Conservation (phyloP, 1,284 basidiomycete species). For the Ceratobasidium sp. region DNA sequence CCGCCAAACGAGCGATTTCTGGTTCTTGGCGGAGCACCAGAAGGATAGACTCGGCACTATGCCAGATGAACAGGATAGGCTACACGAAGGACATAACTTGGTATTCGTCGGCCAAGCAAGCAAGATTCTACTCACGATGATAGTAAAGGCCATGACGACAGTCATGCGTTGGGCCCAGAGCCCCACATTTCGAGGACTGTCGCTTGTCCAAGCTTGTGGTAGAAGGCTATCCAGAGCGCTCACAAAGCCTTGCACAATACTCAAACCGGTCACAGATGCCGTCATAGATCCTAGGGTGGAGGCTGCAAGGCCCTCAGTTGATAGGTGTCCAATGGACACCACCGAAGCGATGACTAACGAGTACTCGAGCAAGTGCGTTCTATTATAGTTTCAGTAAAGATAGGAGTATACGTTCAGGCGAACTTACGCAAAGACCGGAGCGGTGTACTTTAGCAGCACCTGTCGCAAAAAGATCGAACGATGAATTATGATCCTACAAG, state of each 20-base stretch:
- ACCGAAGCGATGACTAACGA: slow-evolving; percentile 76
- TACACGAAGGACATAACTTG: slow-evolving; percentile 46
- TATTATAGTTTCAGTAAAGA: slow-evolving; percentile 46
- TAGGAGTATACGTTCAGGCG: not conserved
- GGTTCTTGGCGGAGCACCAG: slow-evolving; percentile 84
- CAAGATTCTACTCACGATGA: slow-evolving; percentile 59
- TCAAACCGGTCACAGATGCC: slow-evolving; percentile 67
- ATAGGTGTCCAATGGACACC: slow-evolving; percentile 84
- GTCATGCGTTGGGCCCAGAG: slow-evolving; percentile 88
- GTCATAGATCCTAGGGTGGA: slow-evolving; percentile 89
- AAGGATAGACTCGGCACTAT: slow-evolving; percentile 80
- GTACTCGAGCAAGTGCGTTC: slow-evolving; percentile 77
- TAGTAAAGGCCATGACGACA: slow-evolving; percentile 66
- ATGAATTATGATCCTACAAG: not conserved
- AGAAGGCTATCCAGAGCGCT: slow-evolving; percentile 88
- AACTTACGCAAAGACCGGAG: slow-evolving; percentile 70
- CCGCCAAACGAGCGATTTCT: slow-evolving; percentile 80
- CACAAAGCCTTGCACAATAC: slow-evolving; percentile 84
- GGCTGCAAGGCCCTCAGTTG: slow-evolving; percentile 80
- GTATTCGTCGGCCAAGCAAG: slow-evolving; percentile 40
- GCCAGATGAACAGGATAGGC: slow-evolving; percentile 77
- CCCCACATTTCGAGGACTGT: slow-evolving; percentile 78
- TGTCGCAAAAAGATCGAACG: not conserved
- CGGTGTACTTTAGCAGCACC: slow-evolving; percentile 62
- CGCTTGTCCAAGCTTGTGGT: slow-evolving; percentile 88